phyloP scores from a whole-genome alignment of 257 asterid species.

The Solanum phureja region DNA sequence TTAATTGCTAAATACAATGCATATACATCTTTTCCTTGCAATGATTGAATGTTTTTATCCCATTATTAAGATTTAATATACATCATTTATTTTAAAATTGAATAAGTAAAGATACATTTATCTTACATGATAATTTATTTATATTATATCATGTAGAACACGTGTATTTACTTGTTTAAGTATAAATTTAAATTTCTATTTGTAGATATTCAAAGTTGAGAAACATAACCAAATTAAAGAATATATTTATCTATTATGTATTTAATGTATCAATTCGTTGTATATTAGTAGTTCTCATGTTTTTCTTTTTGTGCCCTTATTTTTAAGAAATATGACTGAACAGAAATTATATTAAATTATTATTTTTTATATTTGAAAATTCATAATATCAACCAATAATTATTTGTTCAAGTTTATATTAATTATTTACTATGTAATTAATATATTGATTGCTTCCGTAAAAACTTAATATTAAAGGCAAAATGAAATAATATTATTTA shows the following conservation, averaged over 20 bases:
- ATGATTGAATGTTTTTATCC: not conserved
- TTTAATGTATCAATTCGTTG: not conserved
- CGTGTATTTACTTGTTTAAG: not conserved
- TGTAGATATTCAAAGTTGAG: rapidly evolving
- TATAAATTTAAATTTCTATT: no score
- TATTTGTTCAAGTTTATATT: not conserved
- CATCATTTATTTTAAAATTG: no score
- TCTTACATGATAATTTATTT: no score
- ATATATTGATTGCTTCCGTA: not conserved
- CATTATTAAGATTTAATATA: not conserved
- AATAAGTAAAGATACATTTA: no score
- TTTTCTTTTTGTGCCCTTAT: not conserved
- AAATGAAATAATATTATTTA: not conserved
- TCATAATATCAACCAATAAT: not conserved
- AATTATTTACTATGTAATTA: not conserved
- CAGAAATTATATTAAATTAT: not conserved
- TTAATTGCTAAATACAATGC: not conserved
- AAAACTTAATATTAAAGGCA: not conserved
- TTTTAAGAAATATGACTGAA: not conserved
- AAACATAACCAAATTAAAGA: not conserved
- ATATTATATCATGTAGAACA: not conserved
- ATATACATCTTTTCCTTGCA: not conserved
- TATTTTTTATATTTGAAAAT: not conserved
- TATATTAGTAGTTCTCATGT: not conserved
- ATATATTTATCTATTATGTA: not conserved